These are phyloP conservation scores for Ascochyta clinopodiicola DNA, from an alignment of 2,329 filamentous ascomycete genomes.

Conservation along the genomic window DNA sequence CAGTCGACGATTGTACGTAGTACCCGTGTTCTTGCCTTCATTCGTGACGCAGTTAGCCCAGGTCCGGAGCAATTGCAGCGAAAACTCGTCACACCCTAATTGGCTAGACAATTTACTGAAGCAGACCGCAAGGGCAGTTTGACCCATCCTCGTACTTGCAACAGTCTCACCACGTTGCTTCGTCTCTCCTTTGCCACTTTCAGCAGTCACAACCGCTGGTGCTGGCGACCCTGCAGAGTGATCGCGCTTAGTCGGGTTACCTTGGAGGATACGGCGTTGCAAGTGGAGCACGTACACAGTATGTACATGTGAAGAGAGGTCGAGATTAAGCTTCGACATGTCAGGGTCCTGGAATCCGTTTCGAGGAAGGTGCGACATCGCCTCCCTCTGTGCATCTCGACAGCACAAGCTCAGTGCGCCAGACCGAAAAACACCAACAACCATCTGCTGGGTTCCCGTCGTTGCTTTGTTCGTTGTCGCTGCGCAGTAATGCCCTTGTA, in stretches of 20 bases:
- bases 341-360: constrained; percentile 21
- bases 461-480: constrained; percentile 5
- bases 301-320: constrained; percentile 16
- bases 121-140: constrained; percentile 1
- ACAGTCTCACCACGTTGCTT: constrained; percentile 11
- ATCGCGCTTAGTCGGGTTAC: not conserved
- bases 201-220: constrained; percentile 2
- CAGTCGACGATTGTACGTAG: not conserved
- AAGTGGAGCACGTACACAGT: not conserved
- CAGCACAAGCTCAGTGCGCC: not conserved
- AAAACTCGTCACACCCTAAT: not conserved
- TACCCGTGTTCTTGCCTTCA: not conserved
- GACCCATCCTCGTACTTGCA: not conserved
- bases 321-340: constrained; percentile 15
- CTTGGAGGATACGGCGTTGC: constrained; percentile 10
- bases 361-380: constrained; percentile 21
- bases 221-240: not conserved
- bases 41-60: not conserved
- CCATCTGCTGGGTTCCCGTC: not conserved
- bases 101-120: not conserved
- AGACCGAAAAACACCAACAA: not conserved
- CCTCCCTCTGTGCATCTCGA: constrained; percentile 5
- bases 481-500: not conserved
- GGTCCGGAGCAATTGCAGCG: not conserved
- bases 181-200: not conserved